A percentile compares a stretch with the other conserved stretches of the same genome.
phyloP scores from a whole-genome alignment of 768 basidiomycete species.

The Termitomyces sp. region DNA sequence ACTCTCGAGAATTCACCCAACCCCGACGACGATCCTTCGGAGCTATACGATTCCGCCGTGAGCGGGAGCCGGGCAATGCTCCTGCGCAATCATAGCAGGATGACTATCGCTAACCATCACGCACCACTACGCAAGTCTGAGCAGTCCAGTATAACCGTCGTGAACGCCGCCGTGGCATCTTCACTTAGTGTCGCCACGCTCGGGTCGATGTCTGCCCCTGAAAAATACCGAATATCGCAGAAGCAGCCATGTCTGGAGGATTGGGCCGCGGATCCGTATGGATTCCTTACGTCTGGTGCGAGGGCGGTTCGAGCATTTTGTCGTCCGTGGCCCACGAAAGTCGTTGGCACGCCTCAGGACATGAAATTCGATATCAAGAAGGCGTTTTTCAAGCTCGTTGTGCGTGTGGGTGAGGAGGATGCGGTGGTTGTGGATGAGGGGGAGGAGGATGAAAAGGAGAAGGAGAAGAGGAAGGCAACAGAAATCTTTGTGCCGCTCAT shows the following conservation, averaged over 20 bases:
- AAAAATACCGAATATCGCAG: neutral
- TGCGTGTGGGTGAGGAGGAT: conserved; percentile 61
- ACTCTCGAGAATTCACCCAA: neutral
- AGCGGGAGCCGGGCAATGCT: conserved; percentile 35
- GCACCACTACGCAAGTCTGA: conserved; percentile 1
- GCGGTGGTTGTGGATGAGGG: conserved; percentile 21
- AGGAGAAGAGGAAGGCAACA: conserved; percentile 48
- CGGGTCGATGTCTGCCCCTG: conserved; percentile 2
- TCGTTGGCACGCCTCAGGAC: conserved; percentile 60
- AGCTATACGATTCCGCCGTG: conserved; percentile 14
- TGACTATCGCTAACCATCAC: neutral
- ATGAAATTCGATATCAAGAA: conserved; percentile 74
- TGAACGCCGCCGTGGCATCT: conserved; percentile 18
- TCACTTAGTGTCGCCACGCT: conserved; percentile 21
- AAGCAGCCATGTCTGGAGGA: conserved; percentile 19
- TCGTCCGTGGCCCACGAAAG: conserved; percentile 74
- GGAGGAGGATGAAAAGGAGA: conserved; percentile 17
- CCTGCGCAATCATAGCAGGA: conserved; percentile 21
- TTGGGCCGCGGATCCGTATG: conserved; percentile 47
- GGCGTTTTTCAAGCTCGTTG: conserved; percentile 62
- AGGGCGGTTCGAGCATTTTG: conserved; percentile 81
- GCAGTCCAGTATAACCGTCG: conserved; percentile 6
- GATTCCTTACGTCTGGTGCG: conserved; percentile 80
- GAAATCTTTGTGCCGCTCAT: conserved; percentile 90
- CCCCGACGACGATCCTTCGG: conserved; percentile 12